Percentiles rank a stretch among this genome's conserved stretches.
These are phyloP conservation scores for Pichia sp. DNA, from an alignment of 1,139 yeast genomes.

Conservation along the genomic window DNA sequence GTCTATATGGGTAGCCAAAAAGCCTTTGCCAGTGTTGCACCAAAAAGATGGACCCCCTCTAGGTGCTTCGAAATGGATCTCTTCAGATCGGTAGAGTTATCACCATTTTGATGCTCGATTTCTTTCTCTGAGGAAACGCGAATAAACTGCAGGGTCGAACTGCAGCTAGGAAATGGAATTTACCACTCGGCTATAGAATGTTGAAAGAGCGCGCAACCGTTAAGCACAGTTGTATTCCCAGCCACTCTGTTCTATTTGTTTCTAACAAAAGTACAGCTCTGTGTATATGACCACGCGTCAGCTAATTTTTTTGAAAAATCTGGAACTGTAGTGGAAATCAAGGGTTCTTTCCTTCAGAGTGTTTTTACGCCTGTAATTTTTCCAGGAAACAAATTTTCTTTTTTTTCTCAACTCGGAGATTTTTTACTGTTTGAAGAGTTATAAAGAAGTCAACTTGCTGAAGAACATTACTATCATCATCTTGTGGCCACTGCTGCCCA, in stretches of 20 bases:
- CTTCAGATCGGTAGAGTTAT: neutral
- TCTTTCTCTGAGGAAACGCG: neutral
- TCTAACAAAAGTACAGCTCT: neutral
- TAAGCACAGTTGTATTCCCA: neutral
- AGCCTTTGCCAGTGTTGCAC: neutral
- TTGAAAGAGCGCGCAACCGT: no score
- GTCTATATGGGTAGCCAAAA: neutral
- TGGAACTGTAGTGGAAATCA: no score
- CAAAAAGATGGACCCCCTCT: neutral
- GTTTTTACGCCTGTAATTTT: no score
- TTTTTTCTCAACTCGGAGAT: no score
- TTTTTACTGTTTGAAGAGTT: no score
- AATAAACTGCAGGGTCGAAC: neutral
- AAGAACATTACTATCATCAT: no score
- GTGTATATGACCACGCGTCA: no score
- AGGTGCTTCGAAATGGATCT: neutral
- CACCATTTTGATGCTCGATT: neutral
- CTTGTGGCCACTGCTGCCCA: no score
- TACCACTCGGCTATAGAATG: neutral
- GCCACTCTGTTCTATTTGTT: neutral
- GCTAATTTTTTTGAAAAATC: no score
- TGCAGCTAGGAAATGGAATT: neutral
- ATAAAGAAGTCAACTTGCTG: no score
- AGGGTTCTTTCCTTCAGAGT: no score
- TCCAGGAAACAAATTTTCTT: no score